Conservation (phyloP, 2,329 filamentous ascomycete species). For the Diaporthe citrichinensis region DNA sequence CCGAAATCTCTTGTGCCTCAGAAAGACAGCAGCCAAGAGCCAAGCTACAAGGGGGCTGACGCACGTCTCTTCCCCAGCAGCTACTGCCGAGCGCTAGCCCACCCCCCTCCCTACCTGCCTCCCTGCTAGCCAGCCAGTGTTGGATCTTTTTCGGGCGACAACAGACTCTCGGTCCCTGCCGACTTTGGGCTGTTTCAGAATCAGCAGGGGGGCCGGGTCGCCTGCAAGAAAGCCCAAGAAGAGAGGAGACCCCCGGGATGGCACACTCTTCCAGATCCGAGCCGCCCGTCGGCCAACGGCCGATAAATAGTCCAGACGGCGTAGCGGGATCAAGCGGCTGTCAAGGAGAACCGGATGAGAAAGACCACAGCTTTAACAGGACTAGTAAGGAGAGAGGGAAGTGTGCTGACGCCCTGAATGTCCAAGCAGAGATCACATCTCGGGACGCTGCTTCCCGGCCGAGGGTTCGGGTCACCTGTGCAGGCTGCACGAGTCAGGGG, state of each 20-base stretch:
- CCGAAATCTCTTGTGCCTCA: constrained; percentile 17
- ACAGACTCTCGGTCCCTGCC: constrained; percentile 18
- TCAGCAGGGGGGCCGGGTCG: background rate
- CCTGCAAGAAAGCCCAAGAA: background rate
- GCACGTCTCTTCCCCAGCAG: background rate
- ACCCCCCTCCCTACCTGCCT: background rate
- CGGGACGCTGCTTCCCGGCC: constrained; percentile 2
- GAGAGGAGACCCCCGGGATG: background rate
- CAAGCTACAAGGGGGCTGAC: constrained; percentile 5
- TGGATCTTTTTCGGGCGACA: background rate
- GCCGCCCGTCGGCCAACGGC: constrained; percentile 13
- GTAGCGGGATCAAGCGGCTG: constrained; percentile 6
- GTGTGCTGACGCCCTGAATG: background rate
- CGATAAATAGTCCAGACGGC: background rate
- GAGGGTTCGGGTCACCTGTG: constrained; percentile 22
- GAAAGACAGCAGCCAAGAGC: constrained; percentile 21
- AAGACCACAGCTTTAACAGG: background rate
- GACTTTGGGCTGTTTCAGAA: constrained; percentile 21
- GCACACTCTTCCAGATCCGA: constrained; percentile 10
- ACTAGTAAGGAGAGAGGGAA: background rate
- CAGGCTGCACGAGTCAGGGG: background rate
- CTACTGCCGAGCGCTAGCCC: constrained; percentile 3
- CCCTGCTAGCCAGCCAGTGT: background rate
- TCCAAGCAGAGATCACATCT: background rate
- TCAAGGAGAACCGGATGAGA: background rate